Evolutionary conservation across 345 rosid species (phyloP).

Genomic region (Gossypium sturtianum): DNA sequence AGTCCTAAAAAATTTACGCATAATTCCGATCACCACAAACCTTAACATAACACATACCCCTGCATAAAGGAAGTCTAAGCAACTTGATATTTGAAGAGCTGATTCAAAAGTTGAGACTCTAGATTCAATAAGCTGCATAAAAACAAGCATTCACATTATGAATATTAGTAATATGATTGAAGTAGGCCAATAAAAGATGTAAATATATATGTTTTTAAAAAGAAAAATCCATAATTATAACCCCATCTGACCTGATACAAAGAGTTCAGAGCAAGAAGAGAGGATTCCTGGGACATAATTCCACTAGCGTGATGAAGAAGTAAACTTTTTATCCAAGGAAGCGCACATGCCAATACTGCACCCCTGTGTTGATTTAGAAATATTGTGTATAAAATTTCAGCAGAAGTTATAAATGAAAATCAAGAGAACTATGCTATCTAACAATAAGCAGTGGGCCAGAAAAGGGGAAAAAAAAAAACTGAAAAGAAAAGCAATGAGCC

Average conservation of each 20-base stretch:
- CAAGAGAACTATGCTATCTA: background rate
- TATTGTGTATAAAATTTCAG: background rate
- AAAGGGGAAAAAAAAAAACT: too few relatives aligned
- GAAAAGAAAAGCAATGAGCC: background rate
- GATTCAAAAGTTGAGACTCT: slow-evolving; percentile 62
- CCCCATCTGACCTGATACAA: slow-evolving; percentile 65
- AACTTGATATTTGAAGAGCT: slow-evolving; percentile 64
- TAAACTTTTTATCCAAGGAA: slow-evolving; percentile 84
- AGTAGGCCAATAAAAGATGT: background rate
- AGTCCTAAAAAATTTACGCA: background rate
- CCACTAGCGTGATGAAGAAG: slow-evolving; percentile 81
- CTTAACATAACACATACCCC: slow-evolving; percentile 30
- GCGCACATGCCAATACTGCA: slow-evolving; percentile 73
- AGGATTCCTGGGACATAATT: slow-evolving; percentile 81
- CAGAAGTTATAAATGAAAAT: background rate
- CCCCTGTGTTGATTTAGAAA: slow-evolving; percentile 46
- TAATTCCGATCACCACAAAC: background rate
- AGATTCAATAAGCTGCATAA: slow-evolving; percentile 75
- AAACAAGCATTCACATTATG: slow-evolving; percentile 5
- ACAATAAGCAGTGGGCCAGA: background rate
- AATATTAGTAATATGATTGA: background rate
- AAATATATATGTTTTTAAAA: background rate
- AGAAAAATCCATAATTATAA: background rate
- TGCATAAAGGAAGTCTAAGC: slow-evolving; percentile 50
- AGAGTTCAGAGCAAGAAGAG: slow-evolving; percentile 61